Percentiles rank a stretch among this genome's conserved stretches.
phyloP scores from a whole-genome alignment of 2,329 filamentous ascomycete genomes.

The Apiospora sp. region DNA sequence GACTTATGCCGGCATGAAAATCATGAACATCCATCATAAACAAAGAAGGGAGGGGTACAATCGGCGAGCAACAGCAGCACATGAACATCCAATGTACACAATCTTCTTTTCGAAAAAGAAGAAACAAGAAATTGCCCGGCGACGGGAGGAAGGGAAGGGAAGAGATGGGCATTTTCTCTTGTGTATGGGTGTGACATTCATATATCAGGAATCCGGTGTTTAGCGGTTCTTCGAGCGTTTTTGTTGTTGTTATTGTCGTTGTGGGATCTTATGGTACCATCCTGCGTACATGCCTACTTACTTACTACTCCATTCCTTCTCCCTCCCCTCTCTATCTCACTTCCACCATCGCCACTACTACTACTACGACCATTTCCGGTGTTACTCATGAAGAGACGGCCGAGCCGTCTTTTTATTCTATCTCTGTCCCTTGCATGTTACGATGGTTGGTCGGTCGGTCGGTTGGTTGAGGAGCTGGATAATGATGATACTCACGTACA shows the following conservation, averaged over 20 bases:
- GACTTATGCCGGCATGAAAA: conserved; percentile 2
- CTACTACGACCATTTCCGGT: background rate
- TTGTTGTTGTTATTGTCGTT: background rate
- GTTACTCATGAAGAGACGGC: background rate
- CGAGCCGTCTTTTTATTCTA: background rate
- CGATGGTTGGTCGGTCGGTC: background rate
- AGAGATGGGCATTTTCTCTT: background rate
- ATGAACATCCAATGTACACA: background rate
- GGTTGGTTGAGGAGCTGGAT: background rate
- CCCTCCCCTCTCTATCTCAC: background rate
- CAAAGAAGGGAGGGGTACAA: background rate
- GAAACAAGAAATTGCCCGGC: background rate
- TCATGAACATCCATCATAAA: background rate
- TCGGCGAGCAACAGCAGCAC: conserved; percentile 1
- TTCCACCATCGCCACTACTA: background rate
- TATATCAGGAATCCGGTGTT: background rate
- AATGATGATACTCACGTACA: conserved; percentile 10
- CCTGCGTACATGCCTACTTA: background rate
- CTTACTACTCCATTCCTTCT: background rate
- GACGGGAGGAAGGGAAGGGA: background rate
- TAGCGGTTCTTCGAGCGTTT: background rate
- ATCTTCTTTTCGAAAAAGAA: conserved; percentile 11
- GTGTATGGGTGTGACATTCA: background rate
- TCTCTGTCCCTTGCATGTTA: background rate
- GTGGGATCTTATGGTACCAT: background rate